Conservation (phyloP, 192 early-diverging fungal species). For the Entomortierella lignicola region DNA sequence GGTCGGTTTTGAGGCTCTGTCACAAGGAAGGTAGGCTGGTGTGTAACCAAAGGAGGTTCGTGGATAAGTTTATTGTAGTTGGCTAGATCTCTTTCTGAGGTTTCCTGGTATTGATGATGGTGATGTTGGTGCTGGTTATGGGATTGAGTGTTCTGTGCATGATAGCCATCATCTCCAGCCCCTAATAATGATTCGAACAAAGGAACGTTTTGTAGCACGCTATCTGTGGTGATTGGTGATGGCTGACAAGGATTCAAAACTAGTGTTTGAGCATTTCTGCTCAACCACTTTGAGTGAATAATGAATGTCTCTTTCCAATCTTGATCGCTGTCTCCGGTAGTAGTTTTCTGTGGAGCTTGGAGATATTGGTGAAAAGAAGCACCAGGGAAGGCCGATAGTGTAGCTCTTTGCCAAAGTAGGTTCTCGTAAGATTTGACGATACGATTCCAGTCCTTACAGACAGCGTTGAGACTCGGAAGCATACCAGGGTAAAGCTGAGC, state of each 20-base stretch:
- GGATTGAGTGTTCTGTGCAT: not conserved
- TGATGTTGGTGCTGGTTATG: constrained; percentile 1
- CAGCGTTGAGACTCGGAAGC: not conserved
- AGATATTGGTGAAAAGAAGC: not conserved
- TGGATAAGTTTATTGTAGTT: not conserved
- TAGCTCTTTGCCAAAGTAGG: constrained; percentile 20
- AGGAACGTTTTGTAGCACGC: not conserved
- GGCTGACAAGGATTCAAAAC: constrained; percentile 4
- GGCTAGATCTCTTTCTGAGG: not conserved
- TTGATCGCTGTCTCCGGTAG: not conserved
- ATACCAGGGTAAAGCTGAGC: constrained; percentile 2
- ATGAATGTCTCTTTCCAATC: constrained; percentile 19
- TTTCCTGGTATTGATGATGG: not conserved
- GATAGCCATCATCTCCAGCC: not conserved
- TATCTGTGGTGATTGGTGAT: not conserved
- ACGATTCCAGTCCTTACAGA: constrained; percentile 9
- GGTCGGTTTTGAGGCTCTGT: not conserved
- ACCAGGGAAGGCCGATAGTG: constrained; percentile 9
- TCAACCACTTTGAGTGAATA: constrained; percentile 13
- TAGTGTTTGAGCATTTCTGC: not conserved
- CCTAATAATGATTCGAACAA: not conserved
- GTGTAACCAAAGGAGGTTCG: not conserved
- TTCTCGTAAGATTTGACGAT: constrained; percentile 5
- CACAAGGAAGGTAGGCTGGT: not conserved
- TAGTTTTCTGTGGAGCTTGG: not conserved